These are phyloP conservation scores for Aspergillus neoniger DNA, from an alignment of 2,329 filamentous ascomycete species.

Conservation along the genomic window DNA sequence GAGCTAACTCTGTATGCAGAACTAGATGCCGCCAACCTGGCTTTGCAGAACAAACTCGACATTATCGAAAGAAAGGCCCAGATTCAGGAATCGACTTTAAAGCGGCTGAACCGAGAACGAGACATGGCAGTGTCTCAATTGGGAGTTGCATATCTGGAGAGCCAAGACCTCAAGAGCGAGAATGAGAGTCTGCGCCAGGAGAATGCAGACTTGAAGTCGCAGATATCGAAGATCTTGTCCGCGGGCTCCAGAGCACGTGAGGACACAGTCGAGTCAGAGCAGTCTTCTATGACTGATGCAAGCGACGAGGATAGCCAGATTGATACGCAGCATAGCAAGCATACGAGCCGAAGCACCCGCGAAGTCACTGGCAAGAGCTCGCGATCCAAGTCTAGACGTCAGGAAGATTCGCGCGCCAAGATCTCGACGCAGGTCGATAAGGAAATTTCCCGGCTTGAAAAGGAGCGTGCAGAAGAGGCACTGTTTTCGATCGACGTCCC, in stretches of 20 bases:
- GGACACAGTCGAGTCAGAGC: constrained; percentile 31
- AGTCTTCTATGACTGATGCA: constrained; percentile 24
- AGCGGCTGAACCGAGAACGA: constrained; percentile 57
- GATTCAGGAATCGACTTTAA: constrained; percentile 56
- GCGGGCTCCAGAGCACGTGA: constrained; percentile 28
- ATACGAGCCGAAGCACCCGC: constrained; percentile 31
- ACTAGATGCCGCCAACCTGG: constrained; percentile 56
- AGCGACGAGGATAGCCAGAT: constrained; percentile 36
- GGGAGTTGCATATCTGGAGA: constrained; percentile 57
- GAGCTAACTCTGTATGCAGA: constrained; percentile 34
- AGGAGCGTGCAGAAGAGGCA: constrained; percentile 41
- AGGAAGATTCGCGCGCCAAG: constrained; percentile 33
- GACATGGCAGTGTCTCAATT: constrained; percentile 61
- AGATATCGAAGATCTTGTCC: constrained; percentile 31
- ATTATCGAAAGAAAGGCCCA: constrained; percentile 57
- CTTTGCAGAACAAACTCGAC: constrained; percentile 58
- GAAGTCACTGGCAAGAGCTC: constrained; percentile 34
- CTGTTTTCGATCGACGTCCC: constrained; percentile 40
- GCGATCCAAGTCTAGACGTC: constrained; percentile 25
- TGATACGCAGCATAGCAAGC: constrained; percentile 33
- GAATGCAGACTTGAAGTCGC: constrained; percentile 41
- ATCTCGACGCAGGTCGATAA: constrained; percentile 39
- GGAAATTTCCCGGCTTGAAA: constrained; percentile 39
- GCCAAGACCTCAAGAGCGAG: constrained; percentile 47
- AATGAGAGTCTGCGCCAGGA: constrained; percentile 42